phyloP scores from a whole-genome alignment of 2,329 filamentous ascomycete species.

The Orbilia blumenaviensis region DNA sequence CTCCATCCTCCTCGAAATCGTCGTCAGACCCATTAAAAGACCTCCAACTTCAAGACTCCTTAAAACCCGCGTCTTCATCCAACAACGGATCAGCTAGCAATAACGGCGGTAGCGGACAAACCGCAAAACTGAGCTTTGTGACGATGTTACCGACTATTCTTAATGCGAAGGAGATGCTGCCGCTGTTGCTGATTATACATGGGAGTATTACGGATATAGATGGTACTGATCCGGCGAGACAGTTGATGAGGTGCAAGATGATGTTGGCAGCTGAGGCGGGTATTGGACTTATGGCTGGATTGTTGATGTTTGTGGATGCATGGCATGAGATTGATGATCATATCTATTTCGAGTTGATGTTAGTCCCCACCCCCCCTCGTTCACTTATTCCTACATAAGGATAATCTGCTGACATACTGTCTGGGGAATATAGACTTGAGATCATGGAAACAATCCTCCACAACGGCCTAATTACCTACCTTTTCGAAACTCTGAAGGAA shows the following conservation, averaged over 20 bases:
- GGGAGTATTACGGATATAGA: conserved; percentile 57
- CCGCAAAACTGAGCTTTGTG: conserved; percentile 56
- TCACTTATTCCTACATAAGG: not conserved
- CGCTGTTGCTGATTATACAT: conserved; percentile 57
- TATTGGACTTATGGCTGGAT: conserved; percentile 55
- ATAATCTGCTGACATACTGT: not conserved
- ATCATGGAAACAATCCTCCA: conserved; percentile 58
- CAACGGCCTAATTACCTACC: conserved; percentile 57
- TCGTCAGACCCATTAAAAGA: conserved; percentile 30
- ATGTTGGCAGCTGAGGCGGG: conserved; percentile 58
- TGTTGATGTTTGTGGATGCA: conserved; percentile 57
- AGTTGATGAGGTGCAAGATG: conserved; percentile 58
- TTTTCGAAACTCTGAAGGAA: conserved; percentile 58
- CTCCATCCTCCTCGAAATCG: not conserved
- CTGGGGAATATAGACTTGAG: conserved; percentile 51
- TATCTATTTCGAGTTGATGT: conserved; percentile 58
- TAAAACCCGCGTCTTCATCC: conserved; percentile 18
- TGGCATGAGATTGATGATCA: conserved; percentile 59
- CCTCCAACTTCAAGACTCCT: conserved; percentile 26
- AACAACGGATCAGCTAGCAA: not conserved
- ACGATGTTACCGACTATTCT: conserved; percentile 57
- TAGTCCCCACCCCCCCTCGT: not conserved
- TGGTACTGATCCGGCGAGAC: conserved; percentile 57
- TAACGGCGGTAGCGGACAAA: not conserved
- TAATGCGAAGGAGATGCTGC: conserved; percentile 57